Conservation (phyloP, 2,329 filamentous ascomycete genomes). For the Colletotrichum phormii region DNA sequence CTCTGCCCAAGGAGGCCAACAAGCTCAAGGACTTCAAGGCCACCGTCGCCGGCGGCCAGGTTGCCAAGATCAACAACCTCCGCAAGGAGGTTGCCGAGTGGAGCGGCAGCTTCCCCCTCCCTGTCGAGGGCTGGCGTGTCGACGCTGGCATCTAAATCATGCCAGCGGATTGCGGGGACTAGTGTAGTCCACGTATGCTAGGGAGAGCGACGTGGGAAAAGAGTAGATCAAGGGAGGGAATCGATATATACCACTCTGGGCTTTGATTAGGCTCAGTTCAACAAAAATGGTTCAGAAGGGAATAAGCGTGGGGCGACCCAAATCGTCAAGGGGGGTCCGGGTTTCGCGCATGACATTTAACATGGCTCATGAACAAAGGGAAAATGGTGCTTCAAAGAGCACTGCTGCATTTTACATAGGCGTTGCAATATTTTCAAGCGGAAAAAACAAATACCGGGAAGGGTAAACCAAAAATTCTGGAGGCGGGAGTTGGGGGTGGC, state of each 20-base stretch:
- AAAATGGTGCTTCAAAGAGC: constrained; percentile 38
- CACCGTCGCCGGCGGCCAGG: constrained; percentile 83
- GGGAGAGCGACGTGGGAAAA: constrained; percentile 2
- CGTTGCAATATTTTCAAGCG: constrained; percentile 44
- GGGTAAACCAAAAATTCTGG: constrained; percentile 32
- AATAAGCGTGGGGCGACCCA: constrained; percentile 30
- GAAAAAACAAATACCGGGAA: constrained; percentile 31
- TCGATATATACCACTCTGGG: constrained; percentile 30
- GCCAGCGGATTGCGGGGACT: constrained; percentile 10
- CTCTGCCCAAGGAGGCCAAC: constrained; percentile 95
- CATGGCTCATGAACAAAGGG: constrained; percentile 38
- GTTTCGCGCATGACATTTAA: constrained; percentile 36
- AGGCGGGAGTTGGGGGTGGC: constrained; percentile 42
- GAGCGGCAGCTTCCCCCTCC: constrained; percentile 92
- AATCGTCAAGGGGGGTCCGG: constrained; percentile 1
- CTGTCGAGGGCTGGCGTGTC: constrained; percentile 78
- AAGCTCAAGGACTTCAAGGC: constrained; percentile 99
- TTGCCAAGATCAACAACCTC: constrained; percentile 84
- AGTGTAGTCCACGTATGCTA: background rate
- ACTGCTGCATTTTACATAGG: constrained; percentile 48
- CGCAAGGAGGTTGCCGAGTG: constrained; percentile 91
- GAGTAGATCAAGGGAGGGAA: background rate
- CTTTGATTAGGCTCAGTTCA: constrained; percentile 22
- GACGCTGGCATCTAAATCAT: constrained; percentile 67
- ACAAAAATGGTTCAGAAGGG: constrained; percentile 33